phyloP scores from a whole-genome alignment of 2,329 filamentous ascomycete species.

The Colletotrichum chlorophyti region DNA sequence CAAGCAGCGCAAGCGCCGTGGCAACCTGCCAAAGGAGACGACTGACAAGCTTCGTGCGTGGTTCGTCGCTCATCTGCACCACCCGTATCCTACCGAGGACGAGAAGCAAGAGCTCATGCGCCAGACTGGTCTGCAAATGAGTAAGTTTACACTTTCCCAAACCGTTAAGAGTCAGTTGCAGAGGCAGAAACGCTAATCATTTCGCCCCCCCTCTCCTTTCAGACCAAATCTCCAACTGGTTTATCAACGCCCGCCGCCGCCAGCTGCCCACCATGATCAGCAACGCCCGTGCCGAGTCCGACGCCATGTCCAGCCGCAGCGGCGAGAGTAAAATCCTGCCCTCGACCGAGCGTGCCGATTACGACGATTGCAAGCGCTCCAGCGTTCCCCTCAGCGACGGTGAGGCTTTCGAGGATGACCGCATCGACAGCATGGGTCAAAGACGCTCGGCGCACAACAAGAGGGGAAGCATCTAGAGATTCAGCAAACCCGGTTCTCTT shows the following conservation, averaged over 20 bases:
- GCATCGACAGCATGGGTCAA: conserved; percentile 41
- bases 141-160: conserved; percentile 53
- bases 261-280: conserved; percentile 67
- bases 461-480: conserved; percentile 52
- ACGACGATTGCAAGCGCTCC: conserved; percentile 44
- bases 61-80: conserved; percentile 78
- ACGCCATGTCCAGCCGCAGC: conserved; percentile 45
- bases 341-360: conserved; percentile 47
- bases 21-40: conserved; percentile 89
- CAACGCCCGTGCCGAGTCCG: conserved; percentile 59
- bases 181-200: conserved; percentile 29
- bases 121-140: conserved; percentile 79
- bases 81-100: conserved; percentile 80
- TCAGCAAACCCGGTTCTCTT: neutral
- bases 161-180: neutral
- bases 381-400: conserved; percentile 53
- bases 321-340: conserved; percentile 45
- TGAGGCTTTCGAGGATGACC: conserved; percentile 54
- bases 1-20: conserved; percentile 70
- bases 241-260: conserved; percentile 77
- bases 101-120: conserved; percentile 84
- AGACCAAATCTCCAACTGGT: conserved; percentile 82
- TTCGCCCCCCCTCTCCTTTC: no score
- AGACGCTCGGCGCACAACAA: conserved; percentile 45
- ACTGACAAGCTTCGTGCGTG: conserved; percentile 82